phyloP scores from a whole-genome alignment of 805 yeast genomes.

The Starmerella vaccinii region DNA sequence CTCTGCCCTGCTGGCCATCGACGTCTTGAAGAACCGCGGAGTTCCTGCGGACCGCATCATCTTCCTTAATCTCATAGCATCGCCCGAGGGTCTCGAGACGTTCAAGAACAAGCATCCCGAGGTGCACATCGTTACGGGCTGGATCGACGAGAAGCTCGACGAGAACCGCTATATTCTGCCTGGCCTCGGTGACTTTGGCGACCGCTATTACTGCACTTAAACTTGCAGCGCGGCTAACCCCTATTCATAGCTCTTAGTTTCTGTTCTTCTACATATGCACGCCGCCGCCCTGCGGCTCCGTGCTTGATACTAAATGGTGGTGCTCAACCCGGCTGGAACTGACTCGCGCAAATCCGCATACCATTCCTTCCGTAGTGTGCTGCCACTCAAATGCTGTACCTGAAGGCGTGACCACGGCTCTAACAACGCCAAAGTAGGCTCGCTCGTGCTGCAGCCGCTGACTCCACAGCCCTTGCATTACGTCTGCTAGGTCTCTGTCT shows the following conservation, averaged over 20 bases:
- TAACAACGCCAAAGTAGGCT: not conserved
- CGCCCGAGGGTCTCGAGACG: slow-evolving; percentile 84
- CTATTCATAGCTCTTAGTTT: too few relatives aligned
- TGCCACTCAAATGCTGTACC: slow-evolving; percentile 19
- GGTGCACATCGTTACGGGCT: slow-evolving; percentile 86
- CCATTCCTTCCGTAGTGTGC: slow-evolving; percentile 22
- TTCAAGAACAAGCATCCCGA: slow-evolving; percentile 73
- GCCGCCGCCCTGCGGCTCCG: slow-evolving; percentile 12
- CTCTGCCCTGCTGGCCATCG: slow-evolving; percentile 93
- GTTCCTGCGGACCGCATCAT: slow-evolving; percentile 79
- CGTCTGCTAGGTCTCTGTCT: not conserved
- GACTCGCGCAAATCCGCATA: slow-evolving; percentile 10
- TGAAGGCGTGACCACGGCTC: not conserved
- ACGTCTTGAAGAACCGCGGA: slow-evolving; percentile 76
- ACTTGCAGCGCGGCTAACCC: not conserved
- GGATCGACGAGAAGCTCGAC: slow-evolving; percentile 77
- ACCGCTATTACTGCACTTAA: slow-evolving; percentile 85
- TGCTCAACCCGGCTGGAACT: not conserved
- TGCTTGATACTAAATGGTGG: not conserved
- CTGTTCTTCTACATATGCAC: not conserved
- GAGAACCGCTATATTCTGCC: slow-evolving; percentile 80
- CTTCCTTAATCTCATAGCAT: slow-evolving; percentile 82
- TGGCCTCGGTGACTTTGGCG: slow-evolving; percentile 97
- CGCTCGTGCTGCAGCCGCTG: not conserved
- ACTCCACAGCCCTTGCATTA: slow-evolving; percentile 3